These are phyloP conservation scores for Cyberlindnera suaveolens DNA, from an alignment of 805 yeast genomes.

Conservation along the genomic window DNA sequence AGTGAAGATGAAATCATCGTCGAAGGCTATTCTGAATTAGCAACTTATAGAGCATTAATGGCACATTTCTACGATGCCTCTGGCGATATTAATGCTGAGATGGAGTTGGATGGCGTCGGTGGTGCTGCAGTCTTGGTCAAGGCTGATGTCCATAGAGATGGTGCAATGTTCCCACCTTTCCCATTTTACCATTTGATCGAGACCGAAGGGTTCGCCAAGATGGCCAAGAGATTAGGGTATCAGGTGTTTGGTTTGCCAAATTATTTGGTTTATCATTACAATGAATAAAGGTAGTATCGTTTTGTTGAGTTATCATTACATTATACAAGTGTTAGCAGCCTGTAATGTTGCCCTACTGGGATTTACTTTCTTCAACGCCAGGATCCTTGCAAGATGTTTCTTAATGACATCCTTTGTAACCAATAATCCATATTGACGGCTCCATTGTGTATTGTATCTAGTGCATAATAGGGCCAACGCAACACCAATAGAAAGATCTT, in stretches of 20 bases:
- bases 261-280: conserved; percentile 85
- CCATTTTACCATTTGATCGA: conserved; percentile 95
- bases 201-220: conserved; percentile 97
- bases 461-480: conserved; percentile 45
- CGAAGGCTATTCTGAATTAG: conserved; percentile 90
- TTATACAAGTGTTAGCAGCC: conserved; percentile 54
- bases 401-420: conserved; percentile 48
- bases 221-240: conserved; percentile 93
- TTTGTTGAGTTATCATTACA: conserved; percentile 26
- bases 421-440: conserved; percentile 10
- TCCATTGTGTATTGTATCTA: conserved; percentile 40
- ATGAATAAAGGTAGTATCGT: conserved; percentile 43
- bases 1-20: conserved; percentile 86
- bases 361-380: conserved; percentile 45
- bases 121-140: conserved; percentile 95
- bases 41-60: conserved; percentile 93
- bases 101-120: conserved; percentile 95
- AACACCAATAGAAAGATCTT: conserved; percentile 62
- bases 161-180: conserved; percentile 99
- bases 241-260: conserved; percentile 91
- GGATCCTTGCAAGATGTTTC: conserved; percentile 46
- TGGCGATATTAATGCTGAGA: conserved; percentile 58
- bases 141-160: conserved; percentile 97
- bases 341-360: conserved; percentile 78
- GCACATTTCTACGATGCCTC: conserved; percentile 71